phyloP scores from a whole-genome alignment of 345 rosid species.

The Aurinia saxatilis region DNA sequence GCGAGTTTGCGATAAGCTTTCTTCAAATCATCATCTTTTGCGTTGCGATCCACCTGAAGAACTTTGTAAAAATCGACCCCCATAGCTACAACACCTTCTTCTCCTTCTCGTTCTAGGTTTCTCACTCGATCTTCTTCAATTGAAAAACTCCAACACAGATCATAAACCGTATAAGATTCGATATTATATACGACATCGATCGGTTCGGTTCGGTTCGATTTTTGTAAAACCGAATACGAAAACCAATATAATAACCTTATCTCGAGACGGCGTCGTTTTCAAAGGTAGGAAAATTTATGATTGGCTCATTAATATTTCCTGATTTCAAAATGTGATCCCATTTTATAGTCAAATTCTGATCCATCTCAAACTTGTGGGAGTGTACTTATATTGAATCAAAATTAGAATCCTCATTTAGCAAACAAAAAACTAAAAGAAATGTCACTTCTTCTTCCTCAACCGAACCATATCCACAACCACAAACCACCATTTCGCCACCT shows the following conservation, averaged over 20 bases:
- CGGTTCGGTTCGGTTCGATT: slow-evolving; percentile 2
- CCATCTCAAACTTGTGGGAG: neutral
- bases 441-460: slow-evolving; percentile 24
- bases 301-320: neutral
- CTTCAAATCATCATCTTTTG: slow-evolving; percentile 80
- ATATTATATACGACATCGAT: too few species aligned
- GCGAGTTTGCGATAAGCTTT: slow-evolving; percentile 87
- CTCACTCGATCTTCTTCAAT: slow-evolving; percentile 15
- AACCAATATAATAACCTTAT: neutral
- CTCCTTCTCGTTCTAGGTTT: neutral
- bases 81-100: slow-evolving; percentile 32
- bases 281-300: neutral
- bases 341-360: neutral
- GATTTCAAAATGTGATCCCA: neutral
- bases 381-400: neutral
- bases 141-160: too few species aligned
- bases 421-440: slow-evolving; percentile 16
- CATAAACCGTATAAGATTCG: too few species aligned
- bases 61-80: slow-evolving; percentile 76
- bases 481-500: neutral
- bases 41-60: slow-evolving; percentile 63
- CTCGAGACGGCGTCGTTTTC: neutral
- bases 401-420: neutral
- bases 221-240: neutral
- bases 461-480: slow-evolving; percentile 18